Evolutionary conservation across 345 rosid genomes (phyloP).

Genomic region (Sapria himalayana): DNA sequence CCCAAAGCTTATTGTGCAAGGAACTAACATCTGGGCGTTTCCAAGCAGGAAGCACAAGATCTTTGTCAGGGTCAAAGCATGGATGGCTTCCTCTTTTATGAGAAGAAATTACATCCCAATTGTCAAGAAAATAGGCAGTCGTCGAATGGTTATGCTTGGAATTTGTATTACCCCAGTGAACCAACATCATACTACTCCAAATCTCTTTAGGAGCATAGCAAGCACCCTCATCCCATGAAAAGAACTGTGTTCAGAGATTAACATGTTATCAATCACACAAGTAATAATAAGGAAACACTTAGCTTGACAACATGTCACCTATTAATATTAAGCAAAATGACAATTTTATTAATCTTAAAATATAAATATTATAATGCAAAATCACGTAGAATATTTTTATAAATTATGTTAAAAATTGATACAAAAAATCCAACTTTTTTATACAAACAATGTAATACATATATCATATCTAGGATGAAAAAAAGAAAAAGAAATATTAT

Average conservation of each 20-base stretch:
- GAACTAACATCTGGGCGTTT: slow-evolving; percentile 50
- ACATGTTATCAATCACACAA: neutral
- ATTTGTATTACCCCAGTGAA: slow-evolving; percentile 97
- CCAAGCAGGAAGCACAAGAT: slow-evolving; percentile 98
- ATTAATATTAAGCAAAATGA: no score
- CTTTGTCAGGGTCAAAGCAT: slow-evolving; percentile 89
- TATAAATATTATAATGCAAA: no score
- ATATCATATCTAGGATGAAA: no score
- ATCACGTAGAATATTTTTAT: no score
- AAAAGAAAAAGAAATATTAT: no score
- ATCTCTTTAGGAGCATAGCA: slow-evolving; percentile 99
- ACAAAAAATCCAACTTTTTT: no score
- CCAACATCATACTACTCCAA: slow-evolving; percentile 96
- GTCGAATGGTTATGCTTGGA: slow-evolving; percentile 85
- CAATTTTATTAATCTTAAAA: no score
- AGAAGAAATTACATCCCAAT: slow-evolving; percentile 56
- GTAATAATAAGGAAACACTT: neutral
- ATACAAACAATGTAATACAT: no score
- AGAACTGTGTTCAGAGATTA: slow-evolving; percentile 47
- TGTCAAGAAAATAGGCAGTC: slow-evolving; percentile 81
- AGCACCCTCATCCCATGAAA: slow-evolving; percentile 99
- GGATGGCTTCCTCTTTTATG: slow-evolving; percentile 74
- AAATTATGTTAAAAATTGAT: no score
- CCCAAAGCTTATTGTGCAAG: slow-evolving; percentile 44
- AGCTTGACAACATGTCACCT: no score